These are phyloP conservation scores for Kitagawia praeruptora DNA, from an alignment of 129 eudicot genomes.

Conservation along the genomic window DNA sequence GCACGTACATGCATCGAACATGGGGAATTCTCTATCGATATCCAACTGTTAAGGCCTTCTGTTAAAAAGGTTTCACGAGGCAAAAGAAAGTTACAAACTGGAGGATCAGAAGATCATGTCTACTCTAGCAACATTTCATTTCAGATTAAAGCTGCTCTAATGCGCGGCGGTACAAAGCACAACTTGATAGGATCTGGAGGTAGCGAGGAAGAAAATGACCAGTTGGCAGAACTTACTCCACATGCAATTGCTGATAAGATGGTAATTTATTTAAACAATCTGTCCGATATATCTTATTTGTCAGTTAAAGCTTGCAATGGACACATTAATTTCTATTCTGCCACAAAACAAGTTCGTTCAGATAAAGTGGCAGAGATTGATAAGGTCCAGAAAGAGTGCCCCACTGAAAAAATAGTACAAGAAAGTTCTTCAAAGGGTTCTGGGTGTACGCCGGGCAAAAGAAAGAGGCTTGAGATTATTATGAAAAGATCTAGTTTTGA, in stretches of 20 bases:
- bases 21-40: slow-evolving; percentile 40
- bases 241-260: slow-evolving; percentile 53
- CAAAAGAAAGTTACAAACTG: slow-evolving; percentile 57
- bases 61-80: slow-evolving; percentile 54
- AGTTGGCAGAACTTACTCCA: slow-evolving; percentile 34
- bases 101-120: slow-evolving; percentile 55
- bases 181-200: slow-evolving; percentile 7
- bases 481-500: slow-evolving; percentile 69
- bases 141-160: slow-evolving; percentile 62
- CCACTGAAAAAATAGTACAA: slow-evolving; percentile 12
- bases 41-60: slow-evolving; percentile 54
- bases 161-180: slow-evolving; percentile 23
- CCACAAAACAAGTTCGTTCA: slow-evolving; percentile 18
- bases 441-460: slow-evolving; percentile 19
- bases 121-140: slow-evolving; percentile 75
- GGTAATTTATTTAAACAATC: slow-evolving; percentile 23
- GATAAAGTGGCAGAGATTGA: slow-evolving; percentile 14
- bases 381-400: slow-evolving; percentile 17
- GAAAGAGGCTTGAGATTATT: slow-evolving; percentile 49
- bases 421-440: slow-evolving; percentile 14
- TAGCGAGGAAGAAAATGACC: slow-evolving; percentile 16
- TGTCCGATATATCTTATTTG: slow-evolving; percentile 28
- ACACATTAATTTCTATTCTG: slow-evolving; percentile 67
- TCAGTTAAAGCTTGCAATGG: slow-evolving; percentile 78
- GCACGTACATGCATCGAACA: slow-evolving; percentile 26